Evolutionary conservation across 2,329 filamentous ascomycete genomes (phyloP).

Genomic region (Rhynchosporium agropyri): DNA sequence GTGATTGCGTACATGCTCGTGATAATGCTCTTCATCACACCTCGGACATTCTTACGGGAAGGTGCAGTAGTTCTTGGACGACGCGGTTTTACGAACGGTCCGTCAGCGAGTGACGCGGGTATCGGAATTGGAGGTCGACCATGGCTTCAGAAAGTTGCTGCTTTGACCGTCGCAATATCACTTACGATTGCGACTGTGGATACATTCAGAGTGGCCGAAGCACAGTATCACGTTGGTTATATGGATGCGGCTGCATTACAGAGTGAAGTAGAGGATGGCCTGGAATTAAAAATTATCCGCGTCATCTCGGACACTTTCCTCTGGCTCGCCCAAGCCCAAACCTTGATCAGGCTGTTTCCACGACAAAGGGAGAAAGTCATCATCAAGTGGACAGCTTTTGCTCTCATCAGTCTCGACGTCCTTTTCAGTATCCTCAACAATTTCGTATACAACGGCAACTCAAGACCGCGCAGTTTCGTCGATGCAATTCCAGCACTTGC

Average conservation of each 20-base stretch:
- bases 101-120: slow-evolving; percentile 66
- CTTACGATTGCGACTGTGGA: slow-evolving; percentile 92
- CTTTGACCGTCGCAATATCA: slow-evolving; percentile 76
- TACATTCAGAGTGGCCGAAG: slow-evolving; percentile 81
- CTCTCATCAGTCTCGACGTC: slow-evolving; percentile 85
- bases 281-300: slow-evolving; percentile 85
- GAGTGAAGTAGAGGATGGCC: slow-evolving; percentile 76
- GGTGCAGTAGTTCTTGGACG: slow-evolving; percentile 80
- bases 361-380: slow-evolving; percentile 96
- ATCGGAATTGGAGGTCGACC: slow-evolving; percentile 89
- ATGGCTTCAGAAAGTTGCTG: slow-evolving; percentile 86
- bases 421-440: slow-evolving; percentile 91
- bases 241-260: slow-evolving; percentile 80
- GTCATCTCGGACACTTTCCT: slow-evolving; percentile 95
- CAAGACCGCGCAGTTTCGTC: slow-evolving; percentile 74
- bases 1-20: slow-evolving; percentile 86
- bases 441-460: slow-evolving; percentile 65
- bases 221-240: slow-evolving; percentile 77
- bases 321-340: slow-evolving; percentile 97
- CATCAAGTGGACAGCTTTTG: slow-evolving; percentile 98
- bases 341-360: slow-evolving; percentile 90
- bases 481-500: slow-evolving; percentile 84
- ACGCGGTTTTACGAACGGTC: slow-evolving; percentile 82
- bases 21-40: slow-evolving; percentile 86
- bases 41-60: slow-evolving; percentile 88